Evolutionary conservation across 1,139 yeast species (phyloP), one percentile per base, ranked within the genome.

Genomic region (Suhomyces kunorum): DNA sequence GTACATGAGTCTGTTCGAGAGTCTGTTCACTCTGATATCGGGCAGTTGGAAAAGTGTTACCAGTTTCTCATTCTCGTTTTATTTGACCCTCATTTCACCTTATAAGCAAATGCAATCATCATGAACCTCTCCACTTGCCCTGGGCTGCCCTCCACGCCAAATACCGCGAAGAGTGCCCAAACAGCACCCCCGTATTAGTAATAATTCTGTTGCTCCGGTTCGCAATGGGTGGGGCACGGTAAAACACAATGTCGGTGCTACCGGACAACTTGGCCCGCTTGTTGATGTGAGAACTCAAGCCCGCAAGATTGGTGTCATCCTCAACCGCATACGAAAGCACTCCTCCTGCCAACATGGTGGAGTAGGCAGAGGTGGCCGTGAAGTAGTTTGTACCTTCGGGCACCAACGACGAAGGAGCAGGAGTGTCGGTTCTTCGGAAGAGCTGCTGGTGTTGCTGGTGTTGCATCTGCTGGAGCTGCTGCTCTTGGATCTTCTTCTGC

Each of bases 161-260:
- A 56, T 85, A 87, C 56, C 72, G 72, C 2, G 87, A 86, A 39
- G 84, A 76, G 54, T 84, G 90, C 1, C 90, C 90, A 36, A 82
- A 58, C 32, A 60, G 59, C 39, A 52, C 43, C n/a, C 50, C 51
- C 36, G 48, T 48, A 36, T 54, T 48, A 39, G 62, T 56, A 14
- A 66, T 50, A 40, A 81, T 63, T 45, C 85, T 68, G 52, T 75
- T 78, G 2, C 76, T 64, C 11, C 43, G 39, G 13, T 82, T 63
- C 38, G 74, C 67, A 8, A 83, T 66, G 9, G 96, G 95, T 6
- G 96, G 89, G 2, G 92, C 80, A 46, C 87, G 75, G 61, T 83
- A 87, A 90, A 96, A 89, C 15, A 87, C 64, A 28, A 84, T 66
- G 41, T 83, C 85, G 22, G 68, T 67, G 7, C 48, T 46, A 53